Evolutionary conservation across 371 early-diverging fungal genomes (phyloP).

Genomic region (Parasitella parasitica): DNA sequence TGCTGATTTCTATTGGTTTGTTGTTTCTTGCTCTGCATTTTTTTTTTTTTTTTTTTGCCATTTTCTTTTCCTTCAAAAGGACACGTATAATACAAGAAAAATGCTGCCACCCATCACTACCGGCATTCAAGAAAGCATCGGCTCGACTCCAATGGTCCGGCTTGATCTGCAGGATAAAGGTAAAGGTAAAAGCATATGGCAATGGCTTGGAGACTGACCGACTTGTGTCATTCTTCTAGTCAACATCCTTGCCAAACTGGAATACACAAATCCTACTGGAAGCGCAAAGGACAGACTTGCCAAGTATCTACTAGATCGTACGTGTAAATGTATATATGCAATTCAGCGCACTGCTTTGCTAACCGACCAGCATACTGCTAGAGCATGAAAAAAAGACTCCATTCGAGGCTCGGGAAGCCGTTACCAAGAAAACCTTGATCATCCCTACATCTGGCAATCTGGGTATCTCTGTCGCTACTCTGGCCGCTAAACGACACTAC

Average conservation of each 20-base stretch:
- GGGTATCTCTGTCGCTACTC: slow-evolving; percentile 47
- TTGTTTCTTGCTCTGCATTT: background rate
- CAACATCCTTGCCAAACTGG: slow-evolving; percentile 69
- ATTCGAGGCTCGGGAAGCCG: slow-evolving; percentile 19
- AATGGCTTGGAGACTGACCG: background rate
- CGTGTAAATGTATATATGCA: background rate
- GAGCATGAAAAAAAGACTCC: slow-evolving; percentile 17
- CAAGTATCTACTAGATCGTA: slow-evolving; percentile 50
- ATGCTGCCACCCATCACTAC: slow-evolving; percentile 42
- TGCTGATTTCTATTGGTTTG: background rate
- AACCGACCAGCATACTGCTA: too few relatives aligned
- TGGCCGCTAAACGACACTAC: slow-evolving; percentile 46
- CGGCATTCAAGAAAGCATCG: slow-evolving; percentile 27
- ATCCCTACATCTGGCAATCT: slow-evolving; percentile 78
- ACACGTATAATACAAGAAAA: background rate
- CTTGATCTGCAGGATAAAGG: slow-evolving; percentile 27
- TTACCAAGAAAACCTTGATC: slow-evolving; percentile 53
- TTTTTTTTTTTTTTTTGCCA: background rate
- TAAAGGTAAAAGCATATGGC: background rate
- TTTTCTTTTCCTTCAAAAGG: background rate
- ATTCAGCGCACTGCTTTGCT: background rate
- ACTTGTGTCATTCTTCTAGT: slow-evolving; percentile 25
- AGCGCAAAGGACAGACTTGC: slow-evolving; percentile 80
- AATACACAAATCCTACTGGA: slow-evolving; percentile 73
- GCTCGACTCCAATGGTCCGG: slow-evolving; percentile 41